These are phyloP conservation scores for Acanthamoeba royreba DNA, from an alignment of 208 protist genomes.

Conservation along the genomic window DNA sequence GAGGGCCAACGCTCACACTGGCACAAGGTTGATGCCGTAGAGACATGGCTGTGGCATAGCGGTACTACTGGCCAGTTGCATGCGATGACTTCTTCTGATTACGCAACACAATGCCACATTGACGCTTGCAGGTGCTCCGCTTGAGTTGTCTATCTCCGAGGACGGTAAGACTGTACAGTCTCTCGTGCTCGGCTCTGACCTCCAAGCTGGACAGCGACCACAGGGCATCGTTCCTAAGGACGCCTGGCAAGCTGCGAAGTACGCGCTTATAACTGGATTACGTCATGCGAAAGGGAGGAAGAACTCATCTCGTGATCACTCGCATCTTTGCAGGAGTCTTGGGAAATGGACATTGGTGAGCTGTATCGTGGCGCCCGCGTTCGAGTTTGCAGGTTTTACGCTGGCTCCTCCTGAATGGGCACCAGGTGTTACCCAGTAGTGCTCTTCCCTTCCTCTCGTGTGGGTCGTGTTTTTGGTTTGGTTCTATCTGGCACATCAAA, in stretches of 20 bases:
- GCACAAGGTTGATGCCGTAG: slow-evolving; percentile 42
- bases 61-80: no score
- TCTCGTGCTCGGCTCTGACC: not conserved
- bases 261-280: not conserved
- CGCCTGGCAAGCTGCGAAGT: not conserved
- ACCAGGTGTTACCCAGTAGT: no score
- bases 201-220: not conserved
- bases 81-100: not conserved
- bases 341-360: slow-evolving; percentile 30
- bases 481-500: no score
- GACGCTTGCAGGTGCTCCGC: not conserved
- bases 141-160: not conserved
- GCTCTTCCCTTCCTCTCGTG: no score
- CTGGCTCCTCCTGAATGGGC: not conserved
- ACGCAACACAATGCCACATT: not conserved
- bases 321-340: not conserved
- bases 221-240: slow-evolving; percentile 31
- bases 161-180: not conserved
- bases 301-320: not conserved
- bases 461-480: no score
- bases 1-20: slow-evolving; percentile 3
- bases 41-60: slow-evolving; percentile 2
- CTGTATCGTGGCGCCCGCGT: not conserved
- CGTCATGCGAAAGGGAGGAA: not conserved
- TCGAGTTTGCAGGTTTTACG: not conserved